phyloP scores from a whole-genome alignment of 345 rosid genomes.

The Rhizophora mangle region DNA sequence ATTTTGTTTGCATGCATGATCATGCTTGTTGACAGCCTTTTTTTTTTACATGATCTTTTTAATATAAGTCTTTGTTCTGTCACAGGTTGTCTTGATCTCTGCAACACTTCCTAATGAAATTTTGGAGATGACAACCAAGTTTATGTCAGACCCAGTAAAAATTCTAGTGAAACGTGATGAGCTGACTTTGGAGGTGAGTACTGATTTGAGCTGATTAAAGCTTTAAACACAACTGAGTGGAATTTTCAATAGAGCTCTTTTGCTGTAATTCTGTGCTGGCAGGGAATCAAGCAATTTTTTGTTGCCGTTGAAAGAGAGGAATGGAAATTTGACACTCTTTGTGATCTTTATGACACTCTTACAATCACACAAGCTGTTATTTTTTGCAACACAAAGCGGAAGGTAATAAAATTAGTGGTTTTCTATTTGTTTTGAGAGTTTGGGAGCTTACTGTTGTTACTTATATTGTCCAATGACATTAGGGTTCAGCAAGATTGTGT shows the following conservation, averaged over 20 bases:
- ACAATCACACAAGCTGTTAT: constrained; percentile 95
- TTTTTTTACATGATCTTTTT: not conserved
- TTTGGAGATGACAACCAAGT: constrained; percentile 87
- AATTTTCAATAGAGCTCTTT: constrained; percentile 4
- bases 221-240: not conserved
- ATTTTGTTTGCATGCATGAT: no score
- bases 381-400: constrained; percentile 95
- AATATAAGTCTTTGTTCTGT: not conserved
- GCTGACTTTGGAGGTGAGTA: constrained; percentile 85
- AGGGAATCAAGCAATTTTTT: constrained; percentile 97
- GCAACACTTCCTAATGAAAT: constrained; percentile 98
- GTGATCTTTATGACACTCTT: constrained; percentile 95
- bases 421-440: not conserved
- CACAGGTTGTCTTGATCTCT: constrained; percentile 84
- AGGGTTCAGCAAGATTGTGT: no score
- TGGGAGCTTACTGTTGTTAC: no score
- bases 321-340: constrained; percentile 96
- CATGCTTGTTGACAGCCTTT: no score
- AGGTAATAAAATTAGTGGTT: constrained; percentile 41
- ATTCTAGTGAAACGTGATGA: constrained; percentile 98
- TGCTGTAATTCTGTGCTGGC: constrained; percentile 19
- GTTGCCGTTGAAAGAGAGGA: constrained; percentile 97
- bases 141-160: constrained; percentile 97
- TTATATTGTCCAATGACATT: no score
- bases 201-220: not conserved